Base-by-base conservation (phyloP, 352 stramenopile genomes). In the Bremia lactucae region DNA sequence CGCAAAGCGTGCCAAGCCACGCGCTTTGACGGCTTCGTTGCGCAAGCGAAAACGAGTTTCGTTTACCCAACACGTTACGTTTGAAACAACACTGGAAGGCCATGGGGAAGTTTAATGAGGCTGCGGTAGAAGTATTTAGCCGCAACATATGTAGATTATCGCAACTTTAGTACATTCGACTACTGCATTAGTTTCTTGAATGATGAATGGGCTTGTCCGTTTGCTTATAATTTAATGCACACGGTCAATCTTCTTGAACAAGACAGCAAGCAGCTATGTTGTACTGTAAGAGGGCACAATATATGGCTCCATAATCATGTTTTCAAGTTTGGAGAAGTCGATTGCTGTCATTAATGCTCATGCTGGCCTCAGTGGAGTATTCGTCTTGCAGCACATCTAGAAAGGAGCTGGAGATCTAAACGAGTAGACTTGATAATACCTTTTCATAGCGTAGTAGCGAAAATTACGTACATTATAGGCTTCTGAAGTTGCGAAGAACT, bases 51-150 rank as follows among this genome's bases (percentile, higher is more conserved):
- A 93, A 46, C 77, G 80, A 2, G 80, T 93, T 13, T 93, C 80
- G 31, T 93, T 93, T 49, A 90, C 80, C 19, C 80, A 93, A 40
- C 74, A 87, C 40, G 77, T 93, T 6, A 88, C 80, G n/a, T 93
- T 93, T 44, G 57, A 78, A 6, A 61, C 66, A 29, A 51, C 41
- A 20, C 54, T 65, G 22, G 58, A 53, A 55, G 16, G 24, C 39
- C 35, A 36, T 45, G 46, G 42, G 15, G 25, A 19, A 38, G 62
- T 25, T 36, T 36, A 46, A 50, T 10, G 25, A 3, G 38, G 19
- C 33, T 23, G 21, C 24, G 53, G 45, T 57, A 59, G 50, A 46
- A 49, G 50, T 55, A 49, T 59, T 55, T 39, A 28, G 41, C 36
- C 33, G 38, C 19, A 53, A 10, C 24, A 10, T 47, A 49, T 24